phyloP scores from a whole-genome alignment of 495 filamentous ascomycete genomes.

The Aspergillus homomorphus region DNA sequence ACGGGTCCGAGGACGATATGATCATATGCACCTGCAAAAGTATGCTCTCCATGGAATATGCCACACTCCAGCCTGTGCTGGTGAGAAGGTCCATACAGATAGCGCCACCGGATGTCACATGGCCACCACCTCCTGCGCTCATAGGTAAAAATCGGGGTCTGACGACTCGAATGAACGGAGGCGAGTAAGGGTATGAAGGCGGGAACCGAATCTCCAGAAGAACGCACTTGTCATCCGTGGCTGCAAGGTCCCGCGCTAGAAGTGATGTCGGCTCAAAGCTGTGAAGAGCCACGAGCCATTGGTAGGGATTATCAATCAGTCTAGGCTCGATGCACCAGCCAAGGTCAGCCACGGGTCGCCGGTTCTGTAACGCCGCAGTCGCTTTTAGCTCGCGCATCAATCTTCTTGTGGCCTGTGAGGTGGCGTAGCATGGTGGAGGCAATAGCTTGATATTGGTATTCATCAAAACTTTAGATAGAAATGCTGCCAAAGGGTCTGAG shows the following conservation, averaged over 20 bases:
- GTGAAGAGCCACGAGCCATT: constrained; percentile 92
- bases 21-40: constrained; percentile 80
- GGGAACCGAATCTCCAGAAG: constrained; percentile 81
- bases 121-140: constrained; percentile 72
- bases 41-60: constrained; percentile 71
- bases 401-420: constrained; percentile 54
- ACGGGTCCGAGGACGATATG: constrained; percentile 62
- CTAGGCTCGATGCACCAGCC: constrained; percentile 79
- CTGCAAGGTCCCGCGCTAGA: constrained; percentile 65
- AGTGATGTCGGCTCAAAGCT: constrained; percentile 69
- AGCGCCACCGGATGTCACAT: constrained; percentile 83
- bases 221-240: constrained; percentile 54
- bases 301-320: constrained; percentile 68
- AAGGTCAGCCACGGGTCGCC: constrained; percentile 61
- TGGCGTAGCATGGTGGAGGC: constrained; percentile 66
- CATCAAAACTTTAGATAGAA: constrained; percentile 62
- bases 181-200: constrained; percentile 67
- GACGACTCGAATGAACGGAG: constrained; percentile 84
- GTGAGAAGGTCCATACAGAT: constrained; percentile 93
- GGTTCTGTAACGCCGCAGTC: constrained; percentile 62
- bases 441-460: constrained; percentile 55
- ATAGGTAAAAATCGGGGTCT: constrained; percentile 76
- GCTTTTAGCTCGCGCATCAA: constrained; percentile 61
- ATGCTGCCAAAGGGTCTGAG: neutral
- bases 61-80: constrained; percentile 75